Base-by-base conservation (phyloP, 1,284 basidiomycete genomes). In the Jaminaea rosea region DNA sequence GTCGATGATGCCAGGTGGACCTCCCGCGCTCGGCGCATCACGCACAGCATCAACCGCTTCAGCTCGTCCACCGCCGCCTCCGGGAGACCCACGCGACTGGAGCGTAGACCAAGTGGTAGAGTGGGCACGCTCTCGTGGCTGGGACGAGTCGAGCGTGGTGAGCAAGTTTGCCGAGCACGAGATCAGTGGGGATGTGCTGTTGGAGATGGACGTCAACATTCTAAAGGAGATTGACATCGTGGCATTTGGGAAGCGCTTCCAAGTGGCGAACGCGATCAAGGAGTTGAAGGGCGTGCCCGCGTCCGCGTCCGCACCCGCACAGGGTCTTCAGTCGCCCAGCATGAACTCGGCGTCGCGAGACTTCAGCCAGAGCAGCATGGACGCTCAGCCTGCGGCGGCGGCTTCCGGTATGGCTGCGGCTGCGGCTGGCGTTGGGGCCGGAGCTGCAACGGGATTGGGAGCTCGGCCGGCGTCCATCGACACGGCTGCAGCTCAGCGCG, bases 181-280 rank as follows among this genome's bases (percentile, higher is more conserved):
- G 75, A 98, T 99, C 55, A 88, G 90, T 0, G 93, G 94, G 13
- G 94, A 98, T 66, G 87, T 97, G 21, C 81, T 98, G 4, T 81
- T 98, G 51, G 92, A 96, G 64, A 85, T 98, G 60, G 91, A 97
- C 64, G 83, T 85, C 46, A 86, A 86, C 65, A 80, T 94, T 17
- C 83, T 98, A 65, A 97, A 97, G 77, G 94, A 98, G 77, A 87
- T 98, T 55, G 94, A 93, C 44, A 89, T 98, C 59, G 78, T 82
- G 58, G 89, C 91, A 1, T 96, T 94, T 65, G 94, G 93, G 21
- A 93, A 94, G 74, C 87, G 93, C 15, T 82, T 89, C 72, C 84
- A 90, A 48, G 90, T 99, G 50, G 85, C 87, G 28, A 91, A 93
- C 65, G 90, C 88, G n/a, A 96, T 99, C 70, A 78, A 83, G 21